phyloP scores from a whole-genome alignment of 2,329 filamentous ascomycete genomes.

The Trichoderma koningiopsis region DNA sequence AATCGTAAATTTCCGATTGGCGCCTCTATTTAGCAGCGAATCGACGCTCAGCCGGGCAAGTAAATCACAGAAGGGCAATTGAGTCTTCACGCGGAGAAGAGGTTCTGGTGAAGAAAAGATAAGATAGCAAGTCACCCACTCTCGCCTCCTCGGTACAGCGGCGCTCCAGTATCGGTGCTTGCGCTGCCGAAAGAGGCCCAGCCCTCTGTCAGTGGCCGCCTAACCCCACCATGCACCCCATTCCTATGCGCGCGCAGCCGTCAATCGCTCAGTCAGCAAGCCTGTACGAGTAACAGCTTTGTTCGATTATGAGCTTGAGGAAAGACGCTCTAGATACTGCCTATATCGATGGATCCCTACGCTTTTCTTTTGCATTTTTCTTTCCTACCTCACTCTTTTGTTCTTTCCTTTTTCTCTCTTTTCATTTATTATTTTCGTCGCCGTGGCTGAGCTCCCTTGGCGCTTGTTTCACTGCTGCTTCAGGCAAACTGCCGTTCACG shows the following conservation, averaged over 20 bases:
- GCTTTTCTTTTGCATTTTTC: too few species aligned
- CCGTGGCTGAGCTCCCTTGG: neutral
- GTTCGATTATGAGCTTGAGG: neutral
- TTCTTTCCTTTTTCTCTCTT: neutral
- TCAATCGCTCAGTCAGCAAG: neutral
- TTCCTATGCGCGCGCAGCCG: constrained; percentile 6
- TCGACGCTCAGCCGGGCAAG: too few species aligned
- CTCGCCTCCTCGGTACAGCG: neutral
- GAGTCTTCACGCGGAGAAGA: neutral
- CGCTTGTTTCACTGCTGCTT: neutral
- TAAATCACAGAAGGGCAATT: neutral
- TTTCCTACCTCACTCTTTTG: neutral
- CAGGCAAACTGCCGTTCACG: neutral
- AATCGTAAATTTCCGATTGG: neutral
- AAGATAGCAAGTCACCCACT: neutral
- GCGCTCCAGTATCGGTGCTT: neutral
- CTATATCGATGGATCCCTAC: neutral
- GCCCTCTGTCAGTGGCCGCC: constrained; percentile 11
- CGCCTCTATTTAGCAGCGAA: neutral
- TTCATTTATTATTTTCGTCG: too few species aligned
- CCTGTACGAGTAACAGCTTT: neutral
- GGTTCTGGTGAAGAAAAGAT: neutral
- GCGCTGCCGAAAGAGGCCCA: neutral
- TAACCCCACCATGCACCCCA: constrained; percentile 22
- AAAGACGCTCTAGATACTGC: neutral